Base-by-base conservation (phyloP, 371 early-diverging fungal genomes). In the Mucor plumbeus region DNA sequence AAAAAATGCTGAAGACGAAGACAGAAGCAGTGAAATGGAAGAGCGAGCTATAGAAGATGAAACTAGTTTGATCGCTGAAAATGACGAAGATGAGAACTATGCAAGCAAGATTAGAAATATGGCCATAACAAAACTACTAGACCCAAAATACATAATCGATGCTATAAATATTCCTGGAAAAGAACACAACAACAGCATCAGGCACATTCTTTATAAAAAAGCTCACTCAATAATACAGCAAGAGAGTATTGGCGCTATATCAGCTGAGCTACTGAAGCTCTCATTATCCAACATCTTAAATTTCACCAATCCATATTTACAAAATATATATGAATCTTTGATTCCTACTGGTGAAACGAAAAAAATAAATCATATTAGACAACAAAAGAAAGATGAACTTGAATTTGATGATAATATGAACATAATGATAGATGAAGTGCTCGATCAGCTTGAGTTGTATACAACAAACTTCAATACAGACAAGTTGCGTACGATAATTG, bases 251-350 rank as follows among this genome's bases (percentile, higher is more conserved):
- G 65, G 48, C 40, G 19, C 38, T 65, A 26, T 59, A 40, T 59
- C 65, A 59, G 26, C 59, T 59, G 65, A 65, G 33, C 31, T 65
- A 65, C 39, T 65, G 41, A 65, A 65, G 39, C 65, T 65, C 59
- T 65, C 65, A 59, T 58, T 65, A 21, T 65, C 65, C 58, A 65
- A 59, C 65, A 65, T 65, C 36, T 65, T 65, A 59, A 59, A 65
- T 50, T 65, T 65, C 60, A 53, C 53, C 50, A 65, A 59, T 59
- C 65, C 65, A 53, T 33, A 65, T 39, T 59, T 65, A 59, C 36
- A 59, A 65, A 53, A 65, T 59, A 53, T 59, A 33, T 65, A 65
- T 65, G 1, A 59, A 53, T 36, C 39, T 13, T 53, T 64, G 47
- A 64, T 64, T 58, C 47, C 58, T 64, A 56, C 47, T 44, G 58